Evolutionary conservation across 2,329 filamentous ascomycete species (phyloP), one percentile per base, ranked within the genome.

Genomic region (Paramyrothecium roridum): DNA sequence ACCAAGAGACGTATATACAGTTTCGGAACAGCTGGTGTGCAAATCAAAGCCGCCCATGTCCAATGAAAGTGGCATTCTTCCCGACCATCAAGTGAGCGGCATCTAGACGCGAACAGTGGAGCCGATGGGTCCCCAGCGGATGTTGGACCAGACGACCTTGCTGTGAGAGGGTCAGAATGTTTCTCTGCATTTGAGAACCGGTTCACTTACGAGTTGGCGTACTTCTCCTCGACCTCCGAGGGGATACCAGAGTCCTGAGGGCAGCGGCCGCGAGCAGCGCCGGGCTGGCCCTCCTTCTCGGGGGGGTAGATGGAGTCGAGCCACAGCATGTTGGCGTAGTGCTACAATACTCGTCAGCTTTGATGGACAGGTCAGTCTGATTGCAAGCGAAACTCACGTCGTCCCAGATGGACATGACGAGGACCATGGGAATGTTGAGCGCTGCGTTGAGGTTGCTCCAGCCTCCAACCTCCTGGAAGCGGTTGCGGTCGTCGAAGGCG

Each of bases 281-380:
- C 65, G 22, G 63, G 63, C 54, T 61, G 51, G 54, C 61, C 61
- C 48, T 57, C 55, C 59, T 63, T 62, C 55, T 63, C 65, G n/a
- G 57, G 59, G 26, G 85, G 84, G 74, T 80, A 86, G 65, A 72
- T 79, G 57, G 80, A 81, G 75, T 90, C 87, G 61, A 90, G 80
- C 87, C 87, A 90, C 62, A 86, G 80, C 85, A 90, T 89, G 72
- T 86, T 79, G 65, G 81, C 73, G 54, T 79, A 70, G 70, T 87
- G 80, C 63, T 65, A 77, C 11, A 22, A 16, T 17, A 21, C 51
- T n/a, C 12, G 37, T 52, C 51, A 52, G 58, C 78, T 80, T 20
- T 51, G 13, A 4, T 48, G 12, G 22, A 4, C 3, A 51, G 17
- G 37, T 10, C 33, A 16, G 7, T 17, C 7, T 43, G n/a, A 17